Evolutionary conservation across 2,329 filamentous ascomycete genomes (phyloP).

Genomic region (Geosmithia putterillii): DNA sequence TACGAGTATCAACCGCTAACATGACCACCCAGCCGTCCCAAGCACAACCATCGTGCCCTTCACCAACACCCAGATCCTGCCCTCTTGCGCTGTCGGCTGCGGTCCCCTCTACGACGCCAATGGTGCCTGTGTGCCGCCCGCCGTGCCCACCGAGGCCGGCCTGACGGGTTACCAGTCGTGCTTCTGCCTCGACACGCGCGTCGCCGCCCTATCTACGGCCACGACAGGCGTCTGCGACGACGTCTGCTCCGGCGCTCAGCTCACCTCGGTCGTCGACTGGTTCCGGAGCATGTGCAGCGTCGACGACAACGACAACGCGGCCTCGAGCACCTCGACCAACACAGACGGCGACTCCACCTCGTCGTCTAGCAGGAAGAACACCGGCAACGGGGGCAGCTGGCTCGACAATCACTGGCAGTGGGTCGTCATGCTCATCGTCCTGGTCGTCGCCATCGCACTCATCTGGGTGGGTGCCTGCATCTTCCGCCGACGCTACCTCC

Average conservation of each 20-base stretch:
- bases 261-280: conserved; percentile 54
- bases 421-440: conserved; percentile 69
- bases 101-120: conserved; percentile 57
- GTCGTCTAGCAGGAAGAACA: conserved; percentile 3
- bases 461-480: conserved; percentile 58
- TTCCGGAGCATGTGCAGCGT: conserved; percentile 53
- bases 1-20: too few relatives aligned
- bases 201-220: conserved; percentile 44
- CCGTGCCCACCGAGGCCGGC: conserved; percentile 27
- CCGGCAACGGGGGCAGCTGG: conserved; percentile 30
- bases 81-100: conserved; percentile 49
- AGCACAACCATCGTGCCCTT: conserved; percentile 45
- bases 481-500: conserved; percentile 62
- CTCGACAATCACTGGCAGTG: conserved; percentile 58
- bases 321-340: neutral
- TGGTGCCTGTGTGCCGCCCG: conserved; percentile 54
- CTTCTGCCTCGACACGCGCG: conserved; percentile 55
- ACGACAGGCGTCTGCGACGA: conserved; percentile 49
- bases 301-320: conserved; percentile 10
- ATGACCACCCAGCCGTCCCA: conserved; percentile 3
- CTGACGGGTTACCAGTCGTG: conserved; percentile 50
- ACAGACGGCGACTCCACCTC: neutral
- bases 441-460: conserved; percentile 54
- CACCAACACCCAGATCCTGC: conserved; percentile 30
- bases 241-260: conserved; percentile 36